A percentile compares a stretch with the other conserved stretches of the same genome.
These are phyloP conservation scores for Colletotrichum neosansevieriae DNA, from an alignment of 2,329 filamentous ascomycete species.

Conservation along the genomic window DNA sequence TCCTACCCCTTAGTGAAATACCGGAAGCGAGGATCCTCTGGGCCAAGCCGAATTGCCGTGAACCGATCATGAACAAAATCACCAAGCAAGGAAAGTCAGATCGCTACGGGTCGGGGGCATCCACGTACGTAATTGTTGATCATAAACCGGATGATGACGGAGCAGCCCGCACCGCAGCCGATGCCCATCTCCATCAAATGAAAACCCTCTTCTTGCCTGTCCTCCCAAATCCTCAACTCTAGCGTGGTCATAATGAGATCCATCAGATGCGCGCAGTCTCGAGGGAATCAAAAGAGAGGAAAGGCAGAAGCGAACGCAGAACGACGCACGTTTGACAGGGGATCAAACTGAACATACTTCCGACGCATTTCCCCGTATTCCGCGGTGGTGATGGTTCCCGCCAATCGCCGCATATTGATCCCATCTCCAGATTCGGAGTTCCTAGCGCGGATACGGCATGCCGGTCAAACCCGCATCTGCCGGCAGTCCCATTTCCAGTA, in stretches of 20 bases:
- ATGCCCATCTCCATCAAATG: neutral
- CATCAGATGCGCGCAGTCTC: too few species aligned
- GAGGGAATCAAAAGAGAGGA: neutral
- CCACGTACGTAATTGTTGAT: slow-evolving; percentile 14
- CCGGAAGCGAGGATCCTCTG: too few species aligned
- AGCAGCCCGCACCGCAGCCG: neutral
- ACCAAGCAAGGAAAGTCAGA: neutral
- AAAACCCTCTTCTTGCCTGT: neutral
- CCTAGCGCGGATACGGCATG: slow-evolving; percentile 19
- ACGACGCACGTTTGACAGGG: neutral
- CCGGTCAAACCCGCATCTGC: slow-evolving; percentile 26
- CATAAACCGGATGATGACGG: neutral
- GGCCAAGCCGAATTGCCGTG: neutral
- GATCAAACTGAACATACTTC: neutral
- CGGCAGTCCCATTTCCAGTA: slow-evolving; percentile 15
- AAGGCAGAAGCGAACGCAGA: neutral
- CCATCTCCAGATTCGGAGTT: slow-evolving; percentile 7
- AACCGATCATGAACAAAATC: neutral
- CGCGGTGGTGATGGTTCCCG: neutral
- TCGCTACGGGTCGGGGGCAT: neutral
- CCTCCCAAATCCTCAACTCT: too few species aligned
- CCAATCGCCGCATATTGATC: slow-evolving; percentile 15
- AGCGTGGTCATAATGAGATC: too few species aligned
- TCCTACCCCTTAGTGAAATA: too few species aligned
- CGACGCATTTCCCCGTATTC: neutral